Base-by-base conservation (phyloP, 805 yeast genomes). In the Citeromyces nyonsensis region DNA sequence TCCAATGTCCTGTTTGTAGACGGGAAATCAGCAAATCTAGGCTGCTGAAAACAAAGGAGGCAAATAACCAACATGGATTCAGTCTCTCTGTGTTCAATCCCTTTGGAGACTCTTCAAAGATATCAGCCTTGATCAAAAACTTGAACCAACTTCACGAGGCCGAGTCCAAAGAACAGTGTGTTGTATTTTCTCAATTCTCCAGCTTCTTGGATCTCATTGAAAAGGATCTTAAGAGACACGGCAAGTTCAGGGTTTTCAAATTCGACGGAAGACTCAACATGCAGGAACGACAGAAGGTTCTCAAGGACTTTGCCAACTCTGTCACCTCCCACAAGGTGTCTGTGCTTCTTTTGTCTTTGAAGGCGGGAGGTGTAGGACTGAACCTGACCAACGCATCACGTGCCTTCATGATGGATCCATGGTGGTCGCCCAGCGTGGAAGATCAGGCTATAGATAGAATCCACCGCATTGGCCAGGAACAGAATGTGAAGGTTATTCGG, bases 401-500 rank as follows among this genome's bases (percentile, higher is more conserved):
- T 25, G 96, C 93, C 3, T 84, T 74, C 43, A 64, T 86, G 69
- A 78, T 88, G 83, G 96, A 86, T 45, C 95, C 96, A 0, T 86
- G 95, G 91, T 86, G 96, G 96, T 81, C 91, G 22, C 93, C 83
- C 30, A 82, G 94, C 31, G 72, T 78, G 34, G 95, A 84, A 44
- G 83, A 81, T 32, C 95, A 84, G 50, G 95, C 95, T 0, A 81
- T 85, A 37, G 95, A 85, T 53, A 53, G 97, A 44, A 67, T 88
- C 11, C 95, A 86, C 47, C 66, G 97, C 42, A 81, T 88, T 47
- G 96, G 97, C 0, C 97, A 86, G 48, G 57, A 58, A 8, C 67
- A 62, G 15, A 64, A 63, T 28, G 96, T 88, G 10, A 70, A 68
- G 38, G 85, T 86, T 22, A 60, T 71, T 2, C 56, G 96, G 36